These are phyloP conservation scores for Stemphylium lycopersici DNA, from an alignment of 2,329 filamentous ascomycete genomes.

Conservation along the genomic window DNA sequence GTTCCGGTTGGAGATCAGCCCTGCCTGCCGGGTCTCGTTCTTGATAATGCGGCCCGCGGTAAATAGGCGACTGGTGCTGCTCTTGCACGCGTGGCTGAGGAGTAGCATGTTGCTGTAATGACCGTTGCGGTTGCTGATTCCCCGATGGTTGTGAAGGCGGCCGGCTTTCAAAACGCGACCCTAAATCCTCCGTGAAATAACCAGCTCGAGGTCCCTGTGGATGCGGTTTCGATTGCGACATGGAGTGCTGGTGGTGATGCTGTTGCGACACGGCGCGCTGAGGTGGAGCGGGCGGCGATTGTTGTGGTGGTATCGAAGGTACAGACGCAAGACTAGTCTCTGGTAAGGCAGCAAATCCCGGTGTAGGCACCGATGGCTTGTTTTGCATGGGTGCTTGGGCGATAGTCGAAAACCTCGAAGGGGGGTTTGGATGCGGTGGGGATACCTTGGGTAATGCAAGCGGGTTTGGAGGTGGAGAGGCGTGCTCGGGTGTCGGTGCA, in stretches of 20 bases:
- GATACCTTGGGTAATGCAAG: slow-evolving; percentile 46
- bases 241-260: slow-evolving; percentile 33
- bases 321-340: slow-evolving; percentile 38
- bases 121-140: slow-evolving; percentile 26
- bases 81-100: slow-evolving; percentile 36
- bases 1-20: slow-evolving; percentile 39
- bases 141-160: slow-evolving; percentile 36
- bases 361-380: slow-evolving; percentile 34
- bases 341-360: slow-evolving; percentile 28
- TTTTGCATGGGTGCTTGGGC: slow-evolving; percentile 40
- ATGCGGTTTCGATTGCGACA: slow-evolving; percentile 38
- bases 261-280: slow-evolving; percentile 32
- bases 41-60: slow-evolving; percentile 32
- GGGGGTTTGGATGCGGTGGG: slow-evolving; percentile 38
- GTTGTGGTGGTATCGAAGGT: slow-evolving; percentile 37
- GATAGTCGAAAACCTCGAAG: slow-evolving; percentile 39
- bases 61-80: slow-evolving; percentile 34
- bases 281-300: slow-evolving; percentile 37
- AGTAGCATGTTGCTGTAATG: slow-evolving; percentile 37
- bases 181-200: slow-evolving; percentile 45
- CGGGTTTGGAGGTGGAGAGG: slow-evolving; percentile 37
- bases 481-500: slow-evolving; percentile 55
- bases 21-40: slow-evolving; percentile 35
- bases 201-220: slow-evolving; percentile 42
- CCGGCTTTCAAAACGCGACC: slow-evolving; percentile 37